Base-by-base conservation (phyloP, 495 filamentous ascomycete genomes). In the Haplographium delicatum region DNA sequence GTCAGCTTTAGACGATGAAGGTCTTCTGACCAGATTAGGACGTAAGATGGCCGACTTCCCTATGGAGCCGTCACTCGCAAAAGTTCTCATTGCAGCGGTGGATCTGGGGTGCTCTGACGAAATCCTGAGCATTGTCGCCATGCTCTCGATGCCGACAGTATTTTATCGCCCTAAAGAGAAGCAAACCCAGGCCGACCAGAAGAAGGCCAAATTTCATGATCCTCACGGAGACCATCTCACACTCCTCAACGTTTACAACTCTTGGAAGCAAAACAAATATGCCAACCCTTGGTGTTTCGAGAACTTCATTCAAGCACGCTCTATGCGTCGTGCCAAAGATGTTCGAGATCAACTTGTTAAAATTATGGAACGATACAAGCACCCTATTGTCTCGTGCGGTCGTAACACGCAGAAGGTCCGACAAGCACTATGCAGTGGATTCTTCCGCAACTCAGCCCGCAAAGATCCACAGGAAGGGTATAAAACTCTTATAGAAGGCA, bases 31-130 rank as follows among this genome's bases (percentile, higher is more conserved):
- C 15, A 82, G 94, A 4, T 75, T 95, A 7, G 93, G 93, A 5
- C 81, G 93, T 16, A 95, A 95, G 68, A 96, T 97, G 91, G 91
- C 93, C 25, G 94, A 97, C 59, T 96, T 97, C 70, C 93, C 94
- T 10, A 96, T 83, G 80, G 80, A 83, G 34, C 93, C 93, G 3
- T 77, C 85, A 4, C 74, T 96, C 2, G 88, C 90, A 20, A 97
- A 97, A 68, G 83, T 89, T 3, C 74, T 97, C 1, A 93, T 99
- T 40, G 83, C 82, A 2, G 88, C 88, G 0, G 89, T 91, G 3
- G 86, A 95, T 10, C 77, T 94, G 56, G 76, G 84, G 11, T 99
- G 93, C 64, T 89, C 86, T 1, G 94, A 97, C 30, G 93, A 99
- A 66, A 82, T 97, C 50, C 79, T 99, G 19, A 88, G 76, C 53